Base-by-base conservation (phyloP, 768 basidiomycete genomes). In the Boletus tomentosulus region DNA sequence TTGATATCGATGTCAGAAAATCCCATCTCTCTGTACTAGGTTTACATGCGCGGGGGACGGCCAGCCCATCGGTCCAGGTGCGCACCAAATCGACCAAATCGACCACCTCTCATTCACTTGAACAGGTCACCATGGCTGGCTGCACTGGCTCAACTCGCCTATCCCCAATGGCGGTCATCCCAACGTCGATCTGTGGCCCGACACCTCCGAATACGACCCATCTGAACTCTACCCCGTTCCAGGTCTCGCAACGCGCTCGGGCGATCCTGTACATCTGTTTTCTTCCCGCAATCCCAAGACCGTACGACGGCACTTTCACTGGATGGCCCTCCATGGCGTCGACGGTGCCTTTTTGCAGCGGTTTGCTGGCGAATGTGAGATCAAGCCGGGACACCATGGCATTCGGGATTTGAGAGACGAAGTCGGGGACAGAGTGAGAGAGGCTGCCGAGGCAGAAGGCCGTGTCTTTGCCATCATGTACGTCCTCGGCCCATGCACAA, bases 391-490 rank as follows among this genome's bases (percentile, higher is more conserved):
- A 0, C 80, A 79, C 50, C 71, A 78, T n/a, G 86, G 80, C 3
- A 79, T 89, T 19, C 73, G 78, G 57, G 67, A 78, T 15, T 70
- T 87, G 50, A 77, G 90, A 27, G 90, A 93, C 57, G 86, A 91
- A 63, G 77, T 92, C 1, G 82, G 86, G 3, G 78, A 86, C 52
- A 74, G 78, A 11, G 90, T 92, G 16, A 73, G 78, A 57, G 85
- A 85, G 59, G 88, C 88, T 16, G 88, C 89, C 2, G 91, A 92
- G 73, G 76, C 77, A 46, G 86, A 92, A 61, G 89, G 87, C 1
- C 74, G 91, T 45, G 89, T 89, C 6, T 92, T 84, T 68, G 86
- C 90, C 11, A 86, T 92, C 57, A 93, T 93, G 91, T 90, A 56
- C 62, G 87, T 66, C 24, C 50, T 8, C 30, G 5, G 4, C 15